Percentiles rank a stretch among this genome's conserved stretches.
phyloP scores from a whole-genome alignment of 176 grass and related monocot species.

The Bromus sterilis region DNA sequence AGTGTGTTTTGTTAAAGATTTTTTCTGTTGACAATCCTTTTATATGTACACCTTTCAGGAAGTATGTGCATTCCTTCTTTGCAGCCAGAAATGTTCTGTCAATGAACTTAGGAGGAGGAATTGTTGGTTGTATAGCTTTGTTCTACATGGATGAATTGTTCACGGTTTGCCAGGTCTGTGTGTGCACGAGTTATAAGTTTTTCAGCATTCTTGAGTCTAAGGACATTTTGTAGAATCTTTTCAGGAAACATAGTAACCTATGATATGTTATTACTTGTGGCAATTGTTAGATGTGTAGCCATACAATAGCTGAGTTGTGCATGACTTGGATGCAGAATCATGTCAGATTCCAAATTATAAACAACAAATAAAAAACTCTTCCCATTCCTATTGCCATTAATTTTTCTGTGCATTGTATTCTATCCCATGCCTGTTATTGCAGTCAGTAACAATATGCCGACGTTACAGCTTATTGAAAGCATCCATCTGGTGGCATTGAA shows the following conservation, averaged over 20 bases:
- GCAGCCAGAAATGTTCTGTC: constrained; percentile 38
- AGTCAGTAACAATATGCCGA: constrained; percentile 1
- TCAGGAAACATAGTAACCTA: neutral
- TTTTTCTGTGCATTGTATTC: constrained; percentile 8
- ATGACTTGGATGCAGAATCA: constrained; percentile 16
- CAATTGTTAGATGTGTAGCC: neutral
- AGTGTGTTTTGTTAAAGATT: constrained; percentile 2
- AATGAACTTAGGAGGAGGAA: constrained; percentile 36
- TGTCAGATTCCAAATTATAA: constrained; percentile 1
- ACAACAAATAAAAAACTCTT: neutral
- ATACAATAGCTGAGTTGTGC: neutral
- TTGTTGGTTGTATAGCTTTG: constrained; percentile 37
- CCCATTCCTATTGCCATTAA: neutral
- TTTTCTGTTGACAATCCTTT: constrained; percentile 16
- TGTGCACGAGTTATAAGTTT: neutral
- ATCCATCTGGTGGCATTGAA: constrained; percentile 26
- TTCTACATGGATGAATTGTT: constrained; percentile 64
- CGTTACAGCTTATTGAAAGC: constrained; percentile 44
- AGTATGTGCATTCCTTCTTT: constrained; percentile 49
- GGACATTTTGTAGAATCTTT: neutral
- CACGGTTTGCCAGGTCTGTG: constrained; percentile 53
- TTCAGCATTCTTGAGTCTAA: neutral
- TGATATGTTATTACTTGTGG: constrained; percentile 10
- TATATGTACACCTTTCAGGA: constrained; percentile 43
- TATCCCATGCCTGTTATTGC: neutral